A percentile compares a stretch with the other conserved stretches of the same genome.
These are phyloP conservation scores for Aleurites moluccanus DNA, from an alignment of 441 rosid species.

Conservation along the genomic window DNA sequence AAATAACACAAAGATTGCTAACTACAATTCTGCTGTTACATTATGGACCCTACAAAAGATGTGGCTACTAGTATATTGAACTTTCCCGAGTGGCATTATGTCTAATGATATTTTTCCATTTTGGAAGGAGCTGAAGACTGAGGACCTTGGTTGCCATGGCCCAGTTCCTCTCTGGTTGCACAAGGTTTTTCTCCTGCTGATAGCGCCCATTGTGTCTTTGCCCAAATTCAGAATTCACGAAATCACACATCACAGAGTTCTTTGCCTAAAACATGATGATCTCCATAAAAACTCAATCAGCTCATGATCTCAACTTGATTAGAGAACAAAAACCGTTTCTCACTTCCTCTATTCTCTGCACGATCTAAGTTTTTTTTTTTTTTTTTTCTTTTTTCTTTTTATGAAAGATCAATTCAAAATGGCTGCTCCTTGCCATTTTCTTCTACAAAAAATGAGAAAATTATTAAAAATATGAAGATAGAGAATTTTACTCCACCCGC, in stretches of 20 bases:
- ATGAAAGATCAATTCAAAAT: neutral
- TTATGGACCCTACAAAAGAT: constrained; percentile 25
- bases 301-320: neutral
- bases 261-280: no score
- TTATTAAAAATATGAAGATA: neutral
- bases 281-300: neutral
- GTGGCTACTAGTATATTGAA: constrained; percentile 27
- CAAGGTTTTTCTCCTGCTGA: constrained; percentile 4
- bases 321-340: neutral
- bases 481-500: neutral
- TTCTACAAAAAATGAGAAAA: neutral
- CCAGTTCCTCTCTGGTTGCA: neutral
- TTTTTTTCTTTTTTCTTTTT: neutral
- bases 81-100: neutral
- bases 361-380: no score
- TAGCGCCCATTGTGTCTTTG: neutral
- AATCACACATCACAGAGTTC: no score
- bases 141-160: neutral
- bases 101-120: neutral
- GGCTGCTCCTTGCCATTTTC: neutral
- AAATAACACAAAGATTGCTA: neutral
- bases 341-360: no score
- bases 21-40: constrained; percentile 9
- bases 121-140: neutral
- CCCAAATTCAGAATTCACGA: no score